Evolutionary conservation across 169 alveolate genomes (phyloP), one percentile per base, ranked within the genome.

Genomic region (Eimeria acervulina): DNA sequence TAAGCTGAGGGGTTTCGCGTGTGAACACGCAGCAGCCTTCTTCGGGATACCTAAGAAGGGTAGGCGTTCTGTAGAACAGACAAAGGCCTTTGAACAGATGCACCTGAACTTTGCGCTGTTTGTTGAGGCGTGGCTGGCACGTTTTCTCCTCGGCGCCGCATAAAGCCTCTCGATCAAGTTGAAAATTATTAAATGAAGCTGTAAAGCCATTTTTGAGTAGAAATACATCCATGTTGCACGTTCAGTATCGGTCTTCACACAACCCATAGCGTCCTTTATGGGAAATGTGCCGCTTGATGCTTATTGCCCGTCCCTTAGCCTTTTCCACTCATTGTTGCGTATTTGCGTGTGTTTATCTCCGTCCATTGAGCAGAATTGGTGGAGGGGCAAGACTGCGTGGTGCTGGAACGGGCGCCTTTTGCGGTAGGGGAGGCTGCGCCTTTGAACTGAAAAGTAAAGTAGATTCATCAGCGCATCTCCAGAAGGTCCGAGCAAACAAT

Each of bases 1-100:
- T 61, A 95, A 95, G 44, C 95, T 95, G 78, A 83, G 87, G 40
- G 47, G 74, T 21, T 95, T 95, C 51, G 95, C 83, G 7, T 80
- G 81, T 52, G 94, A 42, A 47, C 42, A 89, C 55, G 97, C 96
- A 19, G 95, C 97, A 19, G 83, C 89, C 42, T 95, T 90, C 40
- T 95, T 95, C 47, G 94, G 95, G 33, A 26, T 95, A 21, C 74
- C 81, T 31, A 68, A 52, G 55, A 84, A 68, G 72, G 90, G 96
- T 94, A 52, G 33, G 81, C 28, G 63, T 5, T 21, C 52, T 55
- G 6, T 87, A 7, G 23, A 55, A 23, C 94, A 47, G 38, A 6
- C 21, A 0, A 19, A 83, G 33, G 3, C 7, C 13, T 33, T 28
- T 3, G 33, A 2, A 55, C n/a, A 23, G 7, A 26, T 13, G 26